Conservation (phyloP, 148 eudicot species). For the Cornus florida region DNA sequence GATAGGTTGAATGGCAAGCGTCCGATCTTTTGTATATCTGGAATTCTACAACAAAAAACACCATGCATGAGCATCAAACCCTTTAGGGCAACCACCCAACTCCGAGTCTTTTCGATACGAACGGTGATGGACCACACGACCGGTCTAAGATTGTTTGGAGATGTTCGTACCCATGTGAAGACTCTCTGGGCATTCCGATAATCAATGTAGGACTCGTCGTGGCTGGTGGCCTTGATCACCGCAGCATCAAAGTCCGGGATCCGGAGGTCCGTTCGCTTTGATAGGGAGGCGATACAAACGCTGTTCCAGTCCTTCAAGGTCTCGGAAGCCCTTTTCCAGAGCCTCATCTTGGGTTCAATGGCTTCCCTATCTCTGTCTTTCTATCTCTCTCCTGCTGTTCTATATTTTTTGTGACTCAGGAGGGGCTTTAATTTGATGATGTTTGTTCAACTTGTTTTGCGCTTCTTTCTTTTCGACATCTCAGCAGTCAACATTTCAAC, state of each 20-base stretch:
- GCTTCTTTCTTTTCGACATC: background rate
- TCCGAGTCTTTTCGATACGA: constrained; percentile 48
- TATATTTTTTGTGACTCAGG: background rate
- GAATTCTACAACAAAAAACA: constrained; percentile 46
- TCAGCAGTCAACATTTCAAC: background rate
- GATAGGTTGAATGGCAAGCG: constrained; percentile 79
- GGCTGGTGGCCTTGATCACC: constrained; percentile 76
- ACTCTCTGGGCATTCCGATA: constrained; percentile 46
- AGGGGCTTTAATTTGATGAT: background rate
- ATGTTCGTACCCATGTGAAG: constrained; percentile 47
- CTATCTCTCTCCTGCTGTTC: background rate
- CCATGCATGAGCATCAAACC: constrained; percentile 70
- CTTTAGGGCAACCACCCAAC: constrained; percentile 72
- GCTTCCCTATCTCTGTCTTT: background rate
- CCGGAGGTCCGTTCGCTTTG: constrained; percentile 34
- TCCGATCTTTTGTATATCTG: constrained; percentile 46
- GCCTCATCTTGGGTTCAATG: constrained; percentile 31
- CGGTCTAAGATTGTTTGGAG: constrained; percentile 42
- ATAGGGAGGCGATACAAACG: constrained; percentile 35
- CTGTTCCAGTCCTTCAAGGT: constrained; percentile 67
- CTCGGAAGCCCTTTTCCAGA: constrained; percentile 61
- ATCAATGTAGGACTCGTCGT: constrained; percentile 51
- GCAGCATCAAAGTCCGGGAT: constrained; percentile 65
- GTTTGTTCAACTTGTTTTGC: background rate
- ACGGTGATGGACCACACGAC: constrained; percentile 47